These are phyloP conservation scores for Leccinum aurantiacum DNA, from an alignment of 768 basidiomycete genomes.

Conservation along the genomic window DNA sequence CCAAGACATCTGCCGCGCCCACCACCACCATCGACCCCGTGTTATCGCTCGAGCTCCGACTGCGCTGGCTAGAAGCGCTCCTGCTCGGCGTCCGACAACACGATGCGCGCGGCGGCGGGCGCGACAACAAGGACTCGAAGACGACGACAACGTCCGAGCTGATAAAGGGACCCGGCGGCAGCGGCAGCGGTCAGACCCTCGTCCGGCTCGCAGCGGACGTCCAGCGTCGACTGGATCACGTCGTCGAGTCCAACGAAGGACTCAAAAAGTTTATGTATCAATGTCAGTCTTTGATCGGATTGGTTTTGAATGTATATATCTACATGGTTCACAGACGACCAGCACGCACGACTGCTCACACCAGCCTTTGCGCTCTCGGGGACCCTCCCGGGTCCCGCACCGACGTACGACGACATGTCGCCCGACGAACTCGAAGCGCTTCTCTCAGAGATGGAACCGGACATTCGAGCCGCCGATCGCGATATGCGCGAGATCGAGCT, in stretches of 20 bases:
- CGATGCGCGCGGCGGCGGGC: slow-evolving; percentile 1
- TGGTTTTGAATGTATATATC: too few species aligned
- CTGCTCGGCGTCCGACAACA: slow-evolving; percentile 62
- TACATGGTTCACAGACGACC: slow-evolving; percentile 53
- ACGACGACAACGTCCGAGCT: slow-evolving; percentile 35
- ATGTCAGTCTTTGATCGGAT: slow-evolving; percentile 41
- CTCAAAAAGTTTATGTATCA: slow-evolving; percentile 72
- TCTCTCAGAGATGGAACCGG: slow-evolving; percentile 77
- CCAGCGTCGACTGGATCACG: slow-evolving; percentile 52
- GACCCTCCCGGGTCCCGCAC: slow-evolving; percentile 45
- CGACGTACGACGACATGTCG: slow-evolving; percentile 65
- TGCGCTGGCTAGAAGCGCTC: slow-evolving; percentile 80
- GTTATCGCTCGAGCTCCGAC: slow-evolving; percentile 69
- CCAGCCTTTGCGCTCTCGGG: slow-evolving; percentile 78
- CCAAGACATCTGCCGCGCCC: slow-evolving; percentile 11
- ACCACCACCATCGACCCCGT: slow-evolving; percentile 52
- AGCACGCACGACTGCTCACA: slow-evolving; percentile 70
- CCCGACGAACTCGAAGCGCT: slow-evolving; percentile 68
- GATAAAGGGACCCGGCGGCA: slow-evolving; percentile 36
- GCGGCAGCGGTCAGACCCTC: slow-evolving; percentile 44
- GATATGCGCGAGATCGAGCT: slow-evolving; percentile 77
- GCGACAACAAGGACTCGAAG: slow-evolving; percentile 38
- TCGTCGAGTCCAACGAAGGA: slow-evolving; percentile 69
- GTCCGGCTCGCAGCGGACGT: slow-evolving; percentile 58
- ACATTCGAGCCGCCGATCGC: slow-evolving; percentile 78